These are phyloP conservation scores for Leccinum huronense DNA, from an alignment of 1,284 basidiomycete genomes.

Conservation along the genomic window DNA sequence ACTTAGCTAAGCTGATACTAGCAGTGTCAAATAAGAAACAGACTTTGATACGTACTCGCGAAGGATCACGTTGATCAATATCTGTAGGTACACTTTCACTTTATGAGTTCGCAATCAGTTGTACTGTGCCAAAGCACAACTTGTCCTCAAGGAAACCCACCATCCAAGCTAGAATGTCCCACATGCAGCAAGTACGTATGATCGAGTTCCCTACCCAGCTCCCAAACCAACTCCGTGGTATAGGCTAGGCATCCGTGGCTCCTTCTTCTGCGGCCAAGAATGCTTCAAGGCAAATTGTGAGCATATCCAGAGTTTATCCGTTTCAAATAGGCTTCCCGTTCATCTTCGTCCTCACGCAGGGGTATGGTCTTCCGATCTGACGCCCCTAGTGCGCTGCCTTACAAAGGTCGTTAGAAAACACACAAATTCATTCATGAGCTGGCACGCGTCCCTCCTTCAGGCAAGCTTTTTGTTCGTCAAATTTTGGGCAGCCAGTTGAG, in stretches of 20 bases:
- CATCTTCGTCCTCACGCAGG: constrained; percentile 33
- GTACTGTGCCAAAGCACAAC: constrained; percentile 64
- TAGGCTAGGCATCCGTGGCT: constrained; percentile 77
- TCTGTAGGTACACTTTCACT: constrained; percentile 2
- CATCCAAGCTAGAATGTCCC: constrained; percentile 76
- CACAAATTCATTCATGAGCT: constrained; percentile 76
- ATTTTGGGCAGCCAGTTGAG: constrained; percentile 1
- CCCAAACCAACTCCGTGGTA: constrained; percentile 7
- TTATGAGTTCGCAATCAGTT: constrained; percentile 34
- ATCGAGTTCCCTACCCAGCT: constrained; percentile 5
- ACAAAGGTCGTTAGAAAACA: constrained; percentile 58
- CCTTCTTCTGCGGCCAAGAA: constrained; percentile 81
- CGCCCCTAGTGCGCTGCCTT: background rate
- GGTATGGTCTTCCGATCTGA: constrained; percentile 37
- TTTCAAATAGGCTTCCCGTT: background rate
- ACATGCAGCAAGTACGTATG: constrained; percentile 77
- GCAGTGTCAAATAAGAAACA: background rate
- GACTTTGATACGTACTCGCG: background rate
- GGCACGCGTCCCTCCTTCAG: constrained; percentile 43
- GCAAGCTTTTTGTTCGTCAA: constrained; percentile 9
- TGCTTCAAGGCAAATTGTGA: constrained; percentile 84
- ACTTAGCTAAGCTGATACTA: background rate
- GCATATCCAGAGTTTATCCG: constrained; percentile 28
- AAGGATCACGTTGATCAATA: background rate
- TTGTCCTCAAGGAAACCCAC: constrained; percentile 74